Percentiles rank a stretch among this genome's conserved stretches.
Evolutionary conservation across 768 basidiomycete genomes (phyloP).

Genomic region (Mycena venus): DNA sequence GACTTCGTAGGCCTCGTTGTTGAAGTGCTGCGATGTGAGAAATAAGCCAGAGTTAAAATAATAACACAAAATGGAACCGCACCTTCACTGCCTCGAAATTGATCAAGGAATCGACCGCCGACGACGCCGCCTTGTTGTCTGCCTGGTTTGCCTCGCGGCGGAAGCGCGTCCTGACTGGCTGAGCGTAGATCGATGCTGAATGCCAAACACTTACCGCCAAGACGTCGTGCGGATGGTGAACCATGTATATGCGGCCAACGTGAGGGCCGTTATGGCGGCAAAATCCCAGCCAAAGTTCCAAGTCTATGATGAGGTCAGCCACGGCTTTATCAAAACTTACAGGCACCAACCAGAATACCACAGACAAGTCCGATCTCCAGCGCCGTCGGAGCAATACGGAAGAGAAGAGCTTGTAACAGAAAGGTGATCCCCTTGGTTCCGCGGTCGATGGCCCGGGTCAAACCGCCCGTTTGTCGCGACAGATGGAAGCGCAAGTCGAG

Average conservation of each 20-base stretch:
- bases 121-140: conserved; percentile 95
- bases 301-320: conserved; percentile 65
- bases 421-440: conserved; percentile 99
- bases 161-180: conserved; percentile 80
- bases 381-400: conserved; percentile 96
- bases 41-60: conserved; percentile 7
- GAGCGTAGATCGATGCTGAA: conserved; percentile 7
- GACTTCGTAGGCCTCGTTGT: conserved; percentile 95
- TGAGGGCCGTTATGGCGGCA: conserved; percentile 87
- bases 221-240: conserved; percentile 97
- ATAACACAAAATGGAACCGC: conserved; percentile 18
- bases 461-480: conserved; percentile 92
- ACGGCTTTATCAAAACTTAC: background rate
- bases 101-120: conserved; percentile 95
- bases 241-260: conserved; percentile 95
- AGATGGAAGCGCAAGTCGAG: conserved; percentile 95
- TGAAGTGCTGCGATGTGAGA: conserved; percentile 80
- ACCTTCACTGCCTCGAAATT: conserved; percentile 99
- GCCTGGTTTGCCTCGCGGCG: conserved; percentile 95
- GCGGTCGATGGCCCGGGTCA: conserved; percentile 96
- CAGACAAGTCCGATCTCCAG: conserved; percentile 97
- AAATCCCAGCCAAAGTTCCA: conserved; percentile 99
- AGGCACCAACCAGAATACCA: conserved; percentile 85
- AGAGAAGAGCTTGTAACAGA: conserved; percentile 91
- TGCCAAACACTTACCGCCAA: conserved; percentile 77